A percentile compares a stretch with the other conserved stretches of the same genome.
These are phyloP conservation scores for Bryum argenteum DNA, from an alignment of 225 moss, liverwort and hornwort genomes.

Conservation along the genomic window DNA sequence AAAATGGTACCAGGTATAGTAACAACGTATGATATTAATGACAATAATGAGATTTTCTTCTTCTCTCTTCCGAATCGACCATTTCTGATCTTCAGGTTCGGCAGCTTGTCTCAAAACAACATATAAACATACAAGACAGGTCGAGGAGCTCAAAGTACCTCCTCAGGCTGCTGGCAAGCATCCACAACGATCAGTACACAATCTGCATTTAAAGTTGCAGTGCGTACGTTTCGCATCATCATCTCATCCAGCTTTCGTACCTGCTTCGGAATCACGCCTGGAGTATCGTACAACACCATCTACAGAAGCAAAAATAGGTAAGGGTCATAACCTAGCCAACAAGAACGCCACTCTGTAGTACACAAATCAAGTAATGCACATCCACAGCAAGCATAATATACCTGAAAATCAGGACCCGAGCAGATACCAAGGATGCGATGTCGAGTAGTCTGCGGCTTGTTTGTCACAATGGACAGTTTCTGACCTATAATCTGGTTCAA, in stretches of 20 bases:
- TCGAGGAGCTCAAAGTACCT: slow-evolving; percentile 43
- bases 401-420: slow-evolving; percentile 77
- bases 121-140: not conserved
- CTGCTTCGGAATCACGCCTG: slow-evolving; percentile 76
- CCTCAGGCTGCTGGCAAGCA: slow-evolving; percentile 73
- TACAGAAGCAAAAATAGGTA: slow-evolving; percentile 34
- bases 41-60: not conserved
- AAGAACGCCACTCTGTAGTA: not conserved
- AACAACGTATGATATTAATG: not conserved
- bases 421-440: slow-evolving; percentile 92
- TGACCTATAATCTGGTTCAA: slow-evolving; percentile 88
- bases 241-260: slow-evolving; percentile 79
- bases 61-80: not conserved
- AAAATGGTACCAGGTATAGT: not conserved
- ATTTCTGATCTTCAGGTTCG: slow-evolving; percentile 3
- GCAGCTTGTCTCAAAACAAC: not conserved
- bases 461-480: slow-evolving; percentile 83
- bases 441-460: slow-evolving; percentile 89
- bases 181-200: slow-evolving; percentile 84
- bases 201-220: slow-evolving; percentile 79
- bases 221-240: slow-evolving; percentile 95
- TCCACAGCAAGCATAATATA: slow-evolving; percentile 17
- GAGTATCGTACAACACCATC: slow-evolving; percentile 91
- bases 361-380: not conserved
- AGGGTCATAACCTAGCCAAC: slow-evolving; percentile 6